Base-by-base conservation (phyloP, 768 basidiomycete species). In the Boletus reticulatus region DNA sequence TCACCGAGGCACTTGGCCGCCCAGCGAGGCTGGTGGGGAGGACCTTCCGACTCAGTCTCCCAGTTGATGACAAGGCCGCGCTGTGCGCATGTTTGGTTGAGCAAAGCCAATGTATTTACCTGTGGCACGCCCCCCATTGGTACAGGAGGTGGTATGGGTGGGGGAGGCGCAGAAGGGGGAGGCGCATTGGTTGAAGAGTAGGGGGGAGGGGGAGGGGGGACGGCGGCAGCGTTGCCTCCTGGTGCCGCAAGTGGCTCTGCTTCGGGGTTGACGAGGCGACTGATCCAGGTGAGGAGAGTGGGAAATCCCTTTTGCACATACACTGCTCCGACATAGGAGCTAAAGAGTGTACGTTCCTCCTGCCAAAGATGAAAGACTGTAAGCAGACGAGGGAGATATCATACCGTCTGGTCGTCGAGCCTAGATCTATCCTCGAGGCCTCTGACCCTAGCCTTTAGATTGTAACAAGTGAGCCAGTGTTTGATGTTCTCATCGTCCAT, bases 301-400 rank as follows among this genome's bases (percentile, higher is more conserved):
- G 62, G 43, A 36, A 80, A 63, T 20, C 87, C 87, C 51, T 75
- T 79, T 48, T 81, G 80, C n/a, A 79, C 73, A 66, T 80, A 85
- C 13, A 86, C 68, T n/a, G 85, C 88, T 10, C 85, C 88, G 13
- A 88, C 73, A 58, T 87, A 88, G 19, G 80, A 80, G 61, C 80
- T 63, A 58, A 87, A 87, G 47, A 84, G 78, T 43, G 68, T 71
- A 27, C 74, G 74, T 51, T 81, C 78, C 68, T 84, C 84, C 86
- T 88, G 57, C 17, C 32, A 34, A 50, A 27, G 41, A 46, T 61
- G 59, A 53, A 34, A 36, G 48, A 45, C 38, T 52, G 38, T 39
- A 14, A 27, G 38, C 17, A 32, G 46, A 14, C 2, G 24, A 22
- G 38, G 9, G 24, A 20, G 31, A 17, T 9, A 13, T 17, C 58